Base-by-base conservation (phyloP, 306 rosid genomes). In the Lupinus albus region DNA sequence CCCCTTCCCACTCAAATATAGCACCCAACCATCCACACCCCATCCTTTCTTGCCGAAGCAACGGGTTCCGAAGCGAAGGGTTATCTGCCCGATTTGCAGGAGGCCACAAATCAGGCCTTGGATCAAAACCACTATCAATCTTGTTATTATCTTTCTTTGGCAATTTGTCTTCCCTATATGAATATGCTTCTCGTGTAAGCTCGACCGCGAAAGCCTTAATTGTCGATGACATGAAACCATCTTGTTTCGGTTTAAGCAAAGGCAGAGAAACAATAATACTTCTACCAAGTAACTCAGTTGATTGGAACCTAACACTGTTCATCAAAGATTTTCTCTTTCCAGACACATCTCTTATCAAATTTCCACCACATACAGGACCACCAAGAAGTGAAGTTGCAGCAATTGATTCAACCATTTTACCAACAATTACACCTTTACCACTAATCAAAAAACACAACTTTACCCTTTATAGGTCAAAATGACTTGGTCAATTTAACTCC, bases 1-100 rank as follows among this genome's bases (percentile, higher is more conserved):
- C 97, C 44, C 99, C 95, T 71, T 93, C 99, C 97, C 96, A 90
- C 76, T 93, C 99, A 81, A 93, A 90, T 80, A 93, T 90, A 41
- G 84, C 99, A 60, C 95, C 94, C 72, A 93, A 74, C 99, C 97
- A 93, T 61, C 96, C 97, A 74, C 95, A 88, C 1, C 99, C 97
- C 97, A 93, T 93, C 84, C 89, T 84, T 77, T 93, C 97, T 45
- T 90, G 97, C 68, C 99, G 74, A 47, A 90, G 94, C 83, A 93
- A 81, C 0, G 99, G 99, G 64, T 93, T 93, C 11, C 84, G 84
- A 7, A 90, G 81, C 0, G 92, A 86, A 47, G 92, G 85, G 44
- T 86, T 90, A 75, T 93, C 95, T 0, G 96, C 99, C 68, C 82
- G 79, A 77, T 93, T 93, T 18, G 75, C 85, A 0, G 97, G 99